These are phyloP conservation scores for Nemania sp. DNA, from an alignment of 2,329 filamentous ascomycete species.

Conservation along the genomic window DNA sequence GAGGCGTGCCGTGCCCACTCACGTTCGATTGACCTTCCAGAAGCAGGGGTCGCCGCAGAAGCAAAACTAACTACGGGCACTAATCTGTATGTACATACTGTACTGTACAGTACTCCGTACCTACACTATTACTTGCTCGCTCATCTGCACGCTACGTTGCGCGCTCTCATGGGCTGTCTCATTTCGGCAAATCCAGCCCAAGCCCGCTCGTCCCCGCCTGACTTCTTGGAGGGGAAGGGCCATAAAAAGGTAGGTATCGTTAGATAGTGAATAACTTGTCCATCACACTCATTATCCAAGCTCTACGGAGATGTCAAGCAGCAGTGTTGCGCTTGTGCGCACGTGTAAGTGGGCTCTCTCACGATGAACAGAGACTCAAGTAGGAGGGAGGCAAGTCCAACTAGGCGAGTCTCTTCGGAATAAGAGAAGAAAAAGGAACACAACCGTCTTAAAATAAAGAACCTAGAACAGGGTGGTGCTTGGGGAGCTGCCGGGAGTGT, in stretches of 20 bases:
- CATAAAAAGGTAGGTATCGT: background rate
- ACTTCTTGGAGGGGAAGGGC: conserved; percentile 5
- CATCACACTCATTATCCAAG: too few relatives aligned
- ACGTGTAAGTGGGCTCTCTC: too few relatives aligned
- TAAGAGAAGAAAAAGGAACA: background rate
- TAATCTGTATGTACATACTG: conserved; percentile 17
- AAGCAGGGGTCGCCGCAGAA: conserved; percentile 24
- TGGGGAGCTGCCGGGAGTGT: conserved; percentile 20
- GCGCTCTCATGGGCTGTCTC: conserved; percentile 26
- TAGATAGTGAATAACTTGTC: too few relatives aligned
- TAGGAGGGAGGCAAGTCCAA: too few relatives aligned
- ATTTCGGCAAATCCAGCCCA: conserved; percentile 27
- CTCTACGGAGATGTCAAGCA: too few relatives aligned
- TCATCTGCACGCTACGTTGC: conserved; percentile 30
- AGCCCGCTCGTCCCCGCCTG: conserved; percentile 21
- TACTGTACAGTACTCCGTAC: too few relatives aligned
- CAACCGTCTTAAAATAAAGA: background rate
- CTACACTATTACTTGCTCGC: too few relatives aligned
- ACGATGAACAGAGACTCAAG: too few relatives aligned
- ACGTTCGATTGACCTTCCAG: conserved; percentile 29
- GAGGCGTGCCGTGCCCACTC: conserved; percentile 24
- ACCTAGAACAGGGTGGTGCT: conserved; percentile 13
- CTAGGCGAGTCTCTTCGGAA: too few relatives aligned
- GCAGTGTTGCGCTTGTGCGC: too few relatives aligned
- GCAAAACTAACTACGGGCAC: conserved; percentile 19